phyloP scores from a whole-genome alignment of 1,284 basidiomycete species.

The Rhodotorula sp. region DNA sequence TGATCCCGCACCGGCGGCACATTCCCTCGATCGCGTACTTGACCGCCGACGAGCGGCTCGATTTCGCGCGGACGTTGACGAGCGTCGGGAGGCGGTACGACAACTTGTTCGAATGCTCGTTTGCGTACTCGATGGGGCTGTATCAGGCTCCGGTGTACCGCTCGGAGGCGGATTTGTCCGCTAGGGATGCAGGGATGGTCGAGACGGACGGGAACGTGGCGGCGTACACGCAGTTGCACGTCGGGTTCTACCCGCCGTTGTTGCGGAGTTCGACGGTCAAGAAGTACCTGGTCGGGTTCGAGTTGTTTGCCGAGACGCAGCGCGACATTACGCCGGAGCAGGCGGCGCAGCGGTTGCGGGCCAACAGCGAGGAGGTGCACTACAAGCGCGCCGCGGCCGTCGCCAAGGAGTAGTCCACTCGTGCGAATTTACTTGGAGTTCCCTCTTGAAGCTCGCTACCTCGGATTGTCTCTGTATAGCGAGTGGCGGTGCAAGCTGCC shows the following conservation, averaged over 20 bases:
- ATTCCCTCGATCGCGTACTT: slow-evolving; percentile 68
- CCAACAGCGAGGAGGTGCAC: slow-evolving; percentile 56
- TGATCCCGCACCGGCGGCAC: slow-evolving; percentile 74
- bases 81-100: slow-evolving; percentile 73
- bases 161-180: slow-evolving; percentile 37
- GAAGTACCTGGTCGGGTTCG: slow-evolving; percentile 91
- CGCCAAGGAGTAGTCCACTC: neutral
- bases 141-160: slow-evolving; percentile 70
- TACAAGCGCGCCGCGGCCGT: slow-evolving; percentile 48
- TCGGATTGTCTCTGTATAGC: no score
- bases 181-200: slow-evolving; percentile 44
- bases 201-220: slow-evolving; percentile 47
- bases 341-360: slow-evolving; percentile 68
- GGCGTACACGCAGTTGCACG: slow-evolving; percentile 69
- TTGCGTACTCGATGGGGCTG: slow-evolving; percentile 96
- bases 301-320: slow-evolving; percentile 88
- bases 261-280: slow-evolving; percentile 75
- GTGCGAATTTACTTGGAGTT: no score
- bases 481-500: neutral
- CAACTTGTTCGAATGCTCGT: slow-evolving; percentile 71
- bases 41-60: slow-evolving; percentile 59
- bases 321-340: slow-evolving; percentile 88
- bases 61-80: slow-evolving; percentile 67
- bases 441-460: no score
- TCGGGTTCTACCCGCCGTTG: slow-evolving; percentile 87